Evolutionary conservation across 441 rosid species (phyloP), one percentile per base, ranked within the genome.

Genomic region (Erodium trifolium): DNA sequence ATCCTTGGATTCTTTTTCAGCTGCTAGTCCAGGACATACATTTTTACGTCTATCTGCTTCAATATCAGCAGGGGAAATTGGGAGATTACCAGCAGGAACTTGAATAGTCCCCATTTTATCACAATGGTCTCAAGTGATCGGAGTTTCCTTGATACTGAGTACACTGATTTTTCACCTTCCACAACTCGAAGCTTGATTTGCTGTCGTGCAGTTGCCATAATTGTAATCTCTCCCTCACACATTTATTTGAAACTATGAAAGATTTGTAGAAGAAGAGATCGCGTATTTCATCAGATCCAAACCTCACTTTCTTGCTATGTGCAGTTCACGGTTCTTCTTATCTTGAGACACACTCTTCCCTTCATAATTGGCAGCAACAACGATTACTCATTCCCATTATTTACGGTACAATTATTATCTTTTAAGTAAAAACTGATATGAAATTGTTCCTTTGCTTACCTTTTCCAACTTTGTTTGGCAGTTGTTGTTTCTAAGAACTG

Each of bases 251-350:
- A 31, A 31, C 3, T 39, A 0, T 9, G 5, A 9, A 39, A 39
- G 11, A 39, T 5, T 5, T 5, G 8, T 5, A 39, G 45, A 41
- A 6, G 12, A 41, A 11, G 12, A 11, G 12, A 41, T 11, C 0
- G 12, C 12, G 11, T 49, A 2, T 31, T 31, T 31, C 34, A 31
- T 47, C 31, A n/a, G 19, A 67, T 66, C 70, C 51, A 51, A 18
- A 16, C 5, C 51, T 62, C 37, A 14, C 13, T 2, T 74, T 35
- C 72, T 68, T 72, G 53, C 31, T 29, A n/a, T 70, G 55, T 78
- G 87, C 90, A 93, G 98, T 87, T 93, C 71, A 83, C 85, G 90
- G 73, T 88, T 78, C 96, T 93, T 72, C 79, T 93, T 76, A 75
- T 91, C 77, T 75, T 89, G 45, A 75, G 98, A 68, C 94, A 91